Evolutionary conservation across 2,329 filamentous ascomycete species (phyloP), one percentile per base, ranked within the genome.

Genomic region (Colletotrichum noveboracense): DNA sequence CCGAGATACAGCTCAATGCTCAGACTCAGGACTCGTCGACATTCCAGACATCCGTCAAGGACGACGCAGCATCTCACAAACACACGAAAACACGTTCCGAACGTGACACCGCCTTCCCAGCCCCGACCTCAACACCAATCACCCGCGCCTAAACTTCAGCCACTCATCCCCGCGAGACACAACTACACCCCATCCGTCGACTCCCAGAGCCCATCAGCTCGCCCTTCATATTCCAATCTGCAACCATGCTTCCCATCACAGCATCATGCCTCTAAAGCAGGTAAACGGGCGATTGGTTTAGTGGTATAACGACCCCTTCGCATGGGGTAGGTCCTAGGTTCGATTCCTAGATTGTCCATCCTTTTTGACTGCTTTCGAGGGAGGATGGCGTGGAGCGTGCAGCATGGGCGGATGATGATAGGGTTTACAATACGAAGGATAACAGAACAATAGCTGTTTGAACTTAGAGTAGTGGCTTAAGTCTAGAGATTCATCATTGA

Each of bases 291-390:
- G 36, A 62, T 70, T 62, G 67, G 28, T 61, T 70, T 62, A 28
- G 55, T 48, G 67, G 56, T 52, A 62, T 62, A 62, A 52, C 56
- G 56, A 62, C 58, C 38, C 56, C 56, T 70, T 70, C 36, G 56
- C 56, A 61, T 70, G 56, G 36, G n/a, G 56, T 36, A 70, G 55
- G 56, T 70, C n/a, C 67, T 61, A 70, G 36, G 67, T 70, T 70
- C 38, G 56, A 62, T 70, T 61, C 58, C 67, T 52, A 70, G 26
- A 62, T 61, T 28, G 56, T 70, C 38, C 67, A 52, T 70, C 2
- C n/a, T 62, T 70, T 34, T 60, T 58, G 66, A 24, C 18, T 13
- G 5, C 18, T 26, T 3, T 34, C 18, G 6, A 26, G 26, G 16
- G 24, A 14, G 38, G 13, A 24, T 13, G n/a, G 36, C 3, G 7